Conservation (phyloP, 2,329 filamentous ascomycete genomes). For the Ophiocordyceps unilateralis region DNA sequence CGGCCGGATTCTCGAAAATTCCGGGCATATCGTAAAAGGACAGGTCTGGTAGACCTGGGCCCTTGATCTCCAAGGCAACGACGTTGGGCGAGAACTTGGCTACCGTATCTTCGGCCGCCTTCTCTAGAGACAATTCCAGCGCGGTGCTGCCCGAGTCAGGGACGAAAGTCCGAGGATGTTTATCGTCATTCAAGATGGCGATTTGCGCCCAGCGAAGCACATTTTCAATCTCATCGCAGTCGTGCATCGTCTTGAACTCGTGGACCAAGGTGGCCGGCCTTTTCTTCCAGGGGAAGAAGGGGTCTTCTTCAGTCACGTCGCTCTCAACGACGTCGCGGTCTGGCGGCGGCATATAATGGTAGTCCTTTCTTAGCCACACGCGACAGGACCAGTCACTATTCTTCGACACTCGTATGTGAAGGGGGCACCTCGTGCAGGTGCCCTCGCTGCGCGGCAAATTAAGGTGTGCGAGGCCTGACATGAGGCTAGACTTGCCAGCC, state of each 20-base stretch:
- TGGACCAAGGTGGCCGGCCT: slow-evolving; percentile 24
- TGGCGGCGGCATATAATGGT: slow-evolving; percentile 30
- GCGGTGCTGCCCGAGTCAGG: slow-evolving; percentile 27
- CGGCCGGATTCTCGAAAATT: slow-evolving; percentile 53
- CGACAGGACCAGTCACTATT: slow-evolving; percentile 48
- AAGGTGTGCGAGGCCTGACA: slow-evolving; percentile 51
- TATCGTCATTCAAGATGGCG: slow-evolving; percentile 53
- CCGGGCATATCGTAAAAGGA: slow-evolving; percentile 79
- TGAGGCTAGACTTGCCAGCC: slow-evolving; percentile 59
- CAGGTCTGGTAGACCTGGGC: slow-evolving; percentile 51
- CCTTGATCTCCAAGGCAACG: slow-evolving; percentile 58
- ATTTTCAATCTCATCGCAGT: slow-evolving; percentile 46
- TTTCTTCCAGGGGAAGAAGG: slow-evolving; percentile 49
- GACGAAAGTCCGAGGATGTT: slow-evolving; percentile 33
- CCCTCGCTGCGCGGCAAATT: slow-evolving; percentile 53
- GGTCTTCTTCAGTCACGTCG: slow-evolving; percentile 30
- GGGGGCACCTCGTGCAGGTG: slow-evolving; percentile 64
- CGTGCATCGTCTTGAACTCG: slow-evolving; percentile 46
- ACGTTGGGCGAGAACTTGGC: slow-evolving; percentile 72
- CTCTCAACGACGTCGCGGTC: slow-evolving; percentile 22
- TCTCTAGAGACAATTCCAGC: slow-evolving; percentile 16
- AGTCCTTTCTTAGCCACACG: slow-evolving; percentile 50
- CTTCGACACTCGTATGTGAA: slow-evolving; percentile 56
- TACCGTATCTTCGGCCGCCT: slow-evolving; percentile 24
- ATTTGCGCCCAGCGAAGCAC: slow-evolving; percentile 59